Conservation (phyloP, 2,329 filamentous ascomycete species). For the Pseudopithomyces maydicus region DNA sequence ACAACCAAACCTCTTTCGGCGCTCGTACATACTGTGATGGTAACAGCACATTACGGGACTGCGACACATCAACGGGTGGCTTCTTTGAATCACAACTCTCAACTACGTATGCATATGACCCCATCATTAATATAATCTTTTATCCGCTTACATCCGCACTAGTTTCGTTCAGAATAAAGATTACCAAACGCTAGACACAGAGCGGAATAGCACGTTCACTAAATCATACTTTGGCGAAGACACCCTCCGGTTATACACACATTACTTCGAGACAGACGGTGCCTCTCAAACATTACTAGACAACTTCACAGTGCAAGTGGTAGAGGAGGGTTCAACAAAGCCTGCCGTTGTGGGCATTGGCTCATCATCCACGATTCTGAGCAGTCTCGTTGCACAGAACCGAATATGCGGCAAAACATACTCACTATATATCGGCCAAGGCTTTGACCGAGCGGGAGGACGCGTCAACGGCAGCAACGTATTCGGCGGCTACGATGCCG, state of each 20-base stretch:
- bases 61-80: conserved; percentile 39
- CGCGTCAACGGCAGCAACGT: conserved; percentile 49
- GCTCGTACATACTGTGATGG: conserved; percentile 43
- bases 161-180: conserved; percentile 31
- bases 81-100: conserved; percentile 39
- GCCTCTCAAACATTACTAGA: conserved; percentile 42
- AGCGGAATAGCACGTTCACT: conserved; percentile 22
- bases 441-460: conserved; percentile 48
- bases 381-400: conserved; percentile 39
- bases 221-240: conserved; percentile 41
- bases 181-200: conserved; percentile 33
- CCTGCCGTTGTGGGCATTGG: conserved; percentile 50
- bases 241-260: conserved; percentile 45
- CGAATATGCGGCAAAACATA: conserved; percentile 49
- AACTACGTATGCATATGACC: conserved; percentile 28
- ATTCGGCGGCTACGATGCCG: conserved; percentile 53
- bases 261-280: conserved; percentile 47
- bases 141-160: conserved; percentile 16
- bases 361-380: conserved; percentile 46
- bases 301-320: conserved; percentile 43
- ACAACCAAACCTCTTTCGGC: conserved; percentile 50
- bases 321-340: conserved; percentile 33
- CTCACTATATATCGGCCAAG: conserved; percentile 50
- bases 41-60: conserved; percentile 40
- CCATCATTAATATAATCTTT: neutral